Conservation (phyloP, 1,139 yeast genomes). For the Maudiozyma humilis region DNA sequence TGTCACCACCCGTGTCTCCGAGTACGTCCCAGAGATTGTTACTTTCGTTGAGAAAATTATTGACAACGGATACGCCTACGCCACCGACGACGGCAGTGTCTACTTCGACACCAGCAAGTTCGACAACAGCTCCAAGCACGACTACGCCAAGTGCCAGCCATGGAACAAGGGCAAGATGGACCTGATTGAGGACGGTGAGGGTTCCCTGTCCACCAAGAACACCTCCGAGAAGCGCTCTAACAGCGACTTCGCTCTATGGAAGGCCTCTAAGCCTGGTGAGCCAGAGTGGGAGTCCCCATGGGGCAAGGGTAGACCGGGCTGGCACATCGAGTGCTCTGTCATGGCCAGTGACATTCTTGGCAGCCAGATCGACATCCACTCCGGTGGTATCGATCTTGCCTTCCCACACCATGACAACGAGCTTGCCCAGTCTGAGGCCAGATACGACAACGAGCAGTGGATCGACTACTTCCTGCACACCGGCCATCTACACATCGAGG, state of each 20-base stretch:
- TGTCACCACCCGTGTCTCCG: constrained; percentile 91
- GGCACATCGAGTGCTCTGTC: constrained; percentile 99
- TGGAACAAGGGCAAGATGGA: constrained; percentile 91
- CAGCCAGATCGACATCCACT: constrained; percentile 79
- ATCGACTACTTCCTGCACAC: constrained; percentile 92
- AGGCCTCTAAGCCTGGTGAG: constrained; percentile 93
- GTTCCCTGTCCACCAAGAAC: constrained; percentile 52
- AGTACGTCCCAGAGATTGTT: constrained; percentile 87
- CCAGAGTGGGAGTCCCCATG: constrained; percentile 94
- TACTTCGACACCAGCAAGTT: constrained; percentile 83
- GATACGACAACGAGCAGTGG: constrained; percentile 86
- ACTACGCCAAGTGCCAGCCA: constrained; percentile 93
- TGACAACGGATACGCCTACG: constrained; percentile 73
- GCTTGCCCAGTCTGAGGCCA: constrained; percentile 94
- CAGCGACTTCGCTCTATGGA: constrained; percentile 95
- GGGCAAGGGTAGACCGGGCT: constrained; percentile 98
- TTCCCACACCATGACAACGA: constrained; percentile 99
- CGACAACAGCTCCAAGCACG: constrained; percentile 63
- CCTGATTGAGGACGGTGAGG: constrained; percentile 91
- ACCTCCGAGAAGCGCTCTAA: constrained; percentile 55
- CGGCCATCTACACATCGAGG: constrained; percentile 96
- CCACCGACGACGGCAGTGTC: constrained; percentile 82
- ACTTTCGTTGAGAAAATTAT: constrained; percentile 69
- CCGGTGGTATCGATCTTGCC: constrained; percentile 95
- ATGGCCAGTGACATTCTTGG: constrained; percentile 94